A percentile compares a stretch with the other conserved stretches of the same genome.
Conservation (phyloP, 2,329 filamentous ascomycete species). For the Apiospora kogelbergensis region DNA sequence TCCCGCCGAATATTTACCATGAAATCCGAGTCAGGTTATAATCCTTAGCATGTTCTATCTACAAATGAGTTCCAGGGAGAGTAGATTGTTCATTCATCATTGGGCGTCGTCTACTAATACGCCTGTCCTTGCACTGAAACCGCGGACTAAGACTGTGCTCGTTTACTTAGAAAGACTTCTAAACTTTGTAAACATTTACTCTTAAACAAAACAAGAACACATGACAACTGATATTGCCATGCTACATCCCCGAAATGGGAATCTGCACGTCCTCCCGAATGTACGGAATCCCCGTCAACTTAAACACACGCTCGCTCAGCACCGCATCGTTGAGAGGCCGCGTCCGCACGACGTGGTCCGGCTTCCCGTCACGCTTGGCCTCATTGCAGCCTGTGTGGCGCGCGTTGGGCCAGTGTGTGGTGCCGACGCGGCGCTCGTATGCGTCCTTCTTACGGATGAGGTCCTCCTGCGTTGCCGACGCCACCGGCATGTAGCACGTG, state of each 20-base stretch:
- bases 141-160: no score
- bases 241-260: background rate
- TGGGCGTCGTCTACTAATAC: no score
- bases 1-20: no score
- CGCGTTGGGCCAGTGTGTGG: slow-evolving; percentile 44
- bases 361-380: slow-evolving; percentile 24
- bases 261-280: slow-evolving; percentile 13
- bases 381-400: slow-evolving; percentile 22
- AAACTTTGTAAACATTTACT: no score
- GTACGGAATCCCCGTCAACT: slow-evolving; percentile 49
- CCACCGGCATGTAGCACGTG: slow-evolving; percentile 41
- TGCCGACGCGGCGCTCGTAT: slow-evolving; percentile 37
- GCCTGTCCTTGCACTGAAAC: no score
- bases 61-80: no score
- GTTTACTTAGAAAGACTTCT: no score
- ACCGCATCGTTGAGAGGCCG: slow-evolving; percentile 39
- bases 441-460: slow-evolving; percentile 41
- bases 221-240: no score
- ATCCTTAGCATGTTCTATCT: no score
- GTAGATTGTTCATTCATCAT: no score
- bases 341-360: slow-evolving; percentile 33
- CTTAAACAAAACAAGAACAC: no score
- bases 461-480: slow-evolving; percentile 39
- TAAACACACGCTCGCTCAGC: slow-evolving; percentile 41
- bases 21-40: no score